Base-by-base conservation (phyloP, 1,284 basidiomycete genomes). In the Naganishia sp. region DNA sequence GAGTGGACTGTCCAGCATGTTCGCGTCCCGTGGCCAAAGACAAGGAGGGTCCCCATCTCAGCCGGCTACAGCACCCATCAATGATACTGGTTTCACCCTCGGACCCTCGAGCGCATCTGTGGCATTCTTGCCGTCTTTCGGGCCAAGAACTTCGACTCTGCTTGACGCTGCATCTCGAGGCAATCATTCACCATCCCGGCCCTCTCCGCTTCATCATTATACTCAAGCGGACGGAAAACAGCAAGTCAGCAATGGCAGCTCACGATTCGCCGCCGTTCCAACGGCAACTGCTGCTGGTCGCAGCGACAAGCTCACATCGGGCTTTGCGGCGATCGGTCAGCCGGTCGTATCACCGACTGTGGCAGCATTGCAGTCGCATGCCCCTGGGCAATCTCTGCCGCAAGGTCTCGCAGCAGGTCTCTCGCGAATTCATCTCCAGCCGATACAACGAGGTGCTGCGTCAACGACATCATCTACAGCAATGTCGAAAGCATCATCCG, bases 361-460 rank as follows among this genome's bases (percentile, higher is more conserved):
- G 1, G 71, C 72, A 18, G 79, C 75, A 3, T 69, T 79, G 28
- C 73, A 76, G 45, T 73, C 78, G 55, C 79, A 80, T 67, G 75
- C 78, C 0, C 79, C 79, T 6, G 79, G 79, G 42, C 77, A 78
- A 66, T 74, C 72, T 16, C 66, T 80, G 31, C 79, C 79, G 36
- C 77, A 77, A 31, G 79, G 79, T 13, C 66, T 80, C 6, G 78
- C 79, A 2, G 74, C 72, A 6, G 79, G 77, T 2, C 69, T 80
- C n/a, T 77, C 75, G 7, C 72, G 78, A 63, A 69, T 80, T 49
- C 79, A 80, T 66, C 72, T 80, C 46, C 74, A 76, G 23, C 66
- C 60, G 23, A 55, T 60, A 48, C 55, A 53, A n/a, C 49, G 44
- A 55, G 49, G n/a, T 9, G 31, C 48, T 9, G 25, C 55, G 7